Evolutionary conservation across 1,284 basidiomycete species (phyloP), one percentile per base, ranked within the genome.

Genomic region (Xerocomus amazonicus): DNA sequence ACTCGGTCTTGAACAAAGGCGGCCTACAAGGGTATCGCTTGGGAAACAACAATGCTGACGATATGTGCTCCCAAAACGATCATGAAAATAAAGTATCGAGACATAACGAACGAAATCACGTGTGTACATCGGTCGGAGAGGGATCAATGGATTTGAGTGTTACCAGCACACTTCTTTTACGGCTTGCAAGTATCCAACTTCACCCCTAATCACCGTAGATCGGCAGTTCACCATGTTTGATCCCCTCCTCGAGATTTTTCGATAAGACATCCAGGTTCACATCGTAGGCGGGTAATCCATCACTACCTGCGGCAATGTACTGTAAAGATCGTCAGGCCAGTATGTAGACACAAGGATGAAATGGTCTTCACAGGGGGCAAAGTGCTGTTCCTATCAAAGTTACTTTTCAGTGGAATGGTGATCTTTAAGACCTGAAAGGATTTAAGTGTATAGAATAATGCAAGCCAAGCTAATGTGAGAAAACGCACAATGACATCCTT

Each of bases 391-490:
- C 71, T 70, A 53, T 77, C 72, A 62, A 79, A 81, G 14, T 63
- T 58, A 19, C 70, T 68, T 27, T 58, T 56, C 27, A 65, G 51
- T 6, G 78, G 76, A 19, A 74, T 63, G 3, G 68, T 68, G 42
- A 80, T 67, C 14, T 53, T 63, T 29, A 82, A 60, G 40, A 70
- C 62, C 76, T 79, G n/a, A n/a, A n/a, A n/a, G n/a, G n/a, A n/a
- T n/a, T n/a, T n/a, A n/a, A n/a, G n/a, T n/a, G n/a, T n/a, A n/a
- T n/a, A n/a, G n/a, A n/a, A n/a, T n/a, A n/a, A n/a, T n/a, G n/a
- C n/a, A n/a, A n/a, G n/a, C n/a, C n/a, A n/a, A n/a, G n/a, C n/a
- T n/a, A 31, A 31, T n/a, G 9, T 14, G 36, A 14, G 6, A 23
- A 5, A n/a, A 70, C 78, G 27, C 53, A 79, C 76, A 45, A 73